Conservation (phyloP, 352 stramenopile species). For the Phytopythium montanum region DNA sequence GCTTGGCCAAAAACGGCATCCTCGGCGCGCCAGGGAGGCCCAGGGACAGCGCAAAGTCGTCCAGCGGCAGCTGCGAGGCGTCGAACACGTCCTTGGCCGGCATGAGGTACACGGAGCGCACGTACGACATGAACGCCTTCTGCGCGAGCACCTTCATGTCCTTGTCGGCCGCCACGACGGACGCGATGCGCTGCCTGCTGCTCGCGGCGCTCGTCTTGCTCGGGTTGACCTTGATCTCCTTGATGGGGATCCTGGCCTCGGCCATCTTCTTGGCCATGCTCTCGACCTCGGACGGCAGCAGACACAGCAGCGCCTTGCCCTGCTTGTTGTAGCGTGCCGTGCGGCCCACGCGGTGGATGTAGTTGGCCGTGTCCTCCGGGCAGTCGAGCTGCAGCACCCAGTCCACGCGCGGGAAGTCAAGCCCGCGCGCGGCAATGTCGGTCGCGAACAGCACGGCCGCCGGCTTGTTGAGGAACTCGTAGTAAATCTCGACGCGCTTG, state of each 20-base stretch:
- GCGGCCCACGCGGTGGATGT: slow-evolving; percentile 98
- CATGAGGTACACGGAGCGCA: slow-evolving; percentile 96
- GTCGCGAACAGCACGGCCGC: slow-evolving; percentile 97
- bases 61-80: slow-evolving; percentile 85
- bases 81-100: slow-evolving; percentile 95
- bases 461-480: slow-evolving; percentile 96
- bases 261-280: slow-evolving; percentile 85
- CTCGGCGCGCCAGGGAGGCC: slow-evolving; percentile 92
- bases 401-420: slow-evolving; percentile 99
- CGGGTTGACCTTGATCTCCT: slow-evolving; percentile 96
- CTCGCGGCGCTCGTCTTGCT: slow-evolving; percentile 86
- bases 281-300: slow-evolving; percentile 90
- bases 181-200: slow-evolving; percentile 91
- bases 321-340: slow-evolving; percentile 95
- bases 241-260: slow-evolving; percentile 94
- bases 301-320: slow-evolving; percentile 91
- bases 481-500: slow-evolving; percentile 98
- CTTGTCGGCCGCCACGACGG: slow-evolving; percentile 90
- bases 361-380: slow-evolving; percentile 96
- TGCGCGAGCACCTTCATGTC: slow-evolving; percentile 95
- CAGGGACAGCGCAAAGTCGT: slow-evolving; percentile 92
- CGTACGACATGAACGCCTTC: slow-evolving; percentile 98
- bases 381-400: slow-evolving; percentile 98
- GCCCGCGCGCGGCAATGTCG: slow-evolving; percentile 96
- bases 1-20: slow-evolving; percentile 91